Evolutionary conservation across 2,329 filamentous ascomycete species (phyloP), one percentile per base, ranked within the genome.

Genomic region (Xylaria sp.): DNA sequence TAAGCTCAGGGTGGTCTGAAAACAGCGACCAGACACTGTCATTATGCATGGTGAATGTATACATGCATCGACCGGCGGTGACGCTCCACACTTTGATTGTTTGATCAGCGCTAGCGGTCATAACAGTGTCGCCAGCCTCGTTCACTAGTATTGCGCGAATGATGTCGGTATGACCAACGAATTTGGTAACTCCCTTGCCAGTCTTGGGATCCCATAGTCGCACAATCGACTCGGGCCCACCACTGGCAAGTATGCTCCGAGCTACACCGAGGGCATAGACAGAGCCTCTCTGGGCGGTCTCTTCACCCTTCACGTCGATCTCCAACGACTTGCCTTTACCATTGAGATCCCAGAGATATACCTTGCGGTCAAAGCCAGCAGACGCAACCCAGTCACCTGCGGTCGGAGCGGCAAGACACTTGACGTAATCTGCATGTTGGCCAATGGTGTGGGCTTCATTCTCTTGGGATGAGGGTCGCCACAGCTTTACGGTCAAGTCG

Each of bases 31-130:
- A 99, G 25, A 99, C 93, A 78, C 94, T 98, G 78, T 97, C 94
- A 78, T 97, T 97, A 82, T 99, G 96, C 96, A 99, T 99, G 63
- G 94, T 98, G 75, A 99, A 87, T 0, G 96, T 99, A 81, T 98
- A 93, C 91, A 98, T 95, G 85, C 96, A 99, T 74, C 96, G 88
- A 64, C 96, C 96, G 25, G 94, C 95, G 12, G 93, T 96, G 74
- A 98, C 91, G 73, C 94, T 98, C 96, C 96, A 99, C 66, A 98
- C 90, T 83, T 99, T 99, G 83, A 99, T 91, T 0, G 96, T 98
- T 81, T 97, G 94, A 79, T 99, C 96, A 1, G 95, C 95, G 74
- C 94, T 97, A 16, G 93, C 94, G 0, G 95, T 97, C 85, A 99
- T 88, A 74, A 99, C 93, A 48, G 90, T 97, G 78, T 97, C 94